Evolutionary conservation across 371 early-diverging fungal genomes (phyloP), one percentile per base, ranked within the genome.

Genomic region (Mortierella sp.): DNA sequence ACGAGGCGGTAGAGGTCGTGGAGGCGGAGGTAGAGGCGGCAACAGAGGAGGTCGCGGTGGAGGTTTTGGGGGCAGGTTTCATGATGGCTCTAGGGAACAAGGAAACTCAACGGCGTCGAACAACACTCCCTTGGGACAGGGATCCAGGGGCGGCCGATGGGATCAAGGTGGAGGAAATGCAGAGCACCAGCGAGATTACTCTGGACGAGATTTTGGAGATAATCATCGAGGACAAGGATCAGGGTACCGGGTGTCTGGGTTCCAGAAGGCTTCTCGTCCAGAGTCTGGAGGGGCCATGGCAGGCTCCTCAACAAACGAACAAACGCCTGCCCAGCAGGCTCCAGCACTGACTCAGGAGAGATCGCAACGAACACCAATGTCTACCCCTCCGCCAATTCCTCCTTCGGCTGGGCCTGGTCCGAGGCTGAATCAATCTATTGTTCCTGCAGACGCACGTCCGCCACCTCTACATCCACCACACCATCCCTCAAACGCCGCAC

Each of bases 1-100:
- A 57, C 86, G 90, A 24, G 71, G 90, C 48, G 89, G 90, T 9
- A 72, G 91, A 46, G 81, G 92, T 6, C 77, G 89, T n/a, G 85
- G 92, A 26, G 76, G 90, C 71, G 83, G 82, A n/a, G 77, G 89
- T 44, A 71, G 87, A 43, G 81, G 79, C 14, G 61, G 70, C 24
- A 46, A 43, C 28, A 57, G 61, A 28, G 74, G 74, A 31, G 74
- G 74, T n/a, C 53, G 61, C n/a, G 51, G 75, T 59, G 76, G 70
- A 21, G 76, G 83, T 0, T 70, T 78, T n/a, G 76, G 81, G 14
- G 78, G 85, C 26, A 73, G 77, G 14, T 73, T 71, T 72, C 77
- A 80, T 3, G 77, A 67, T 26, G 46, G 57, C 8, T 44, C 26
- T 14, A 75, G 72, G 1, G 81, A 84, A 24, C 72, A 75, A 43